Evolutionary conservation across 2,329 filamentous ascomycete genomes (phyloP), one percentile per base, ranked within the genome.

Genomic region (Fusarium protoensiforme): DNA sequence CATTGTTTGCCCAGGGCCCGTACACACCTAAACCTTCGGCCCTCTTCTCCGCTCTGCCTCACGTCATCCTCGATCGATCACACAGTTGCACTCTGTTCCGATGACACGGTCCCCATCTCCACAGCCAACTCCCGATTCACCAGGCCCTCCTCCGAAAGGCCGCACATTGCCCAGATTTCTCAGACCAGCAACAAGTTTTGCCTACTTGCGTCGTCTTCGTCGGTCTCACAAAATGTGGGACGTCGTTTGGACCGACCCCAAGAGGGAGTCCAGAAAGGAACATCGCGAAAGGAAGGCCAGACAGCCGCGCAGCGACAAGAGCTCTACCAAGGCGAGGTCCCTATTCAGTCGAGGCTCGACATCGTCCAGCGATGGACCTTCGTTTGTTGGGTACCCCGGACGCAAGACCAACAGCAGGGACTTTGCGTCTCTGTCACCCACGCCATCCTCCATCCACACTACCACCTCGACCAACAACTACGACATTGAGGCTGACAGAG

Each of bases 151-250:
- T 13, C 61, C 61, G 6, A 58, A 43, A 43, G 66, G 20, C 4
- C 70, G 66, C 20, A 41, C 68, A 9, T 48, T 27, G 31, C 48
- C 66, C n/a, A 62, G 66, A 27, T 36, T 73, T 14, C 62, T 67
- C 41, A 72, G 69, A 10, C 70, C 70, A 18, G 36, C 70, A 13
- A 71, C 58, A 2, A 67, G 61, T 20, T 41, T 68, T 11, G 60
- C 64, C 13, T 27, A 73, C 46, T 63, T 64, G 7, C 59, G 63
- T 51, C 16, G 27, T 62, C 56, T 48, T 7, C 59, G 63, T 51
- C 16, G 22, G 64, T 58, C 36, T 14, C 20, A 36, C 27, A 76
- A 57, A 20, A 76, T 76, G 74, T 76, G 74, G 74, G 71, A 76
- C 16, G 71, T 71, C 35, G 69, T 58, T 20, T 76, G 74, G 74